Base-by-base conservation (phyloP, 169 alveolate species). In the Plasmodium adleri region DNA sequence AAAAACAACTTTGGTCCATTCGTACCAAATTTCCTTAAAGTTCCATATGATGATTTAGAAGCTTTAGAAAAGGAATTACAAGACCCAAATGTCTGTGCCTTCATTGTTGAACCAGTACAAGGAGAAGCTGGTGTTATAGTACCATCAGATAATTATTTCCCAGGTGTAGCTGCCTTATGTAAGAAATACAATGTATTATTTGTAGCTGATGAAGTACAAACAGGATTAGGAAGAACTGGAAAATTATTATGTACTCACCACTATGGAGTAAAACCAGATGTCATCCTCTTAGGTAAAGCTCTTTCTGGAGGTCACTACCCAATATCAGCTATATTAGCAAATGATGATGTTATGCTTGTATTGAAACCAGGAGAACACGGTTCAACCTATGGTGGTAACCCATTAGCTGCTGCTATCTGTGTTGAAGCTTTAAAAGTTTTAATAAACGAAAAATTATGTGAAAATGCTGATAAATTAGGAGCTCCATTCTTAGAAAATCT, bases 71-170 rank as follows among this genome's bases (percentile, higher is more conserved):
- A 52, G 6, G 70, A 75, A 64, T 75, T 96, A 49, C 56, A 88
- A 60, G 95, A 95, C 75, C 97, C 97, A 2, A 91, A 94, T 73
- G 93, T 95, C 15, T 96, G 97, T 24, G 99, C 98, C 9, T 93
- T 95, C 68, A 75, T 96, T 91, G 95, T 96, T 43, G 99, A 98
- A 92, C 98, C 99, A 0, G 96, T 98, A 56, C 96, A 98, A 92
- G 99, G 99, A 17, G 99, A 98, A 91, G 98, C 96, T 8, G 99
- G 99, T 15, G 98, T 98, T 15, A 93, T 95, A 24, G 93, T 97
- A n/a, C 99, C 99, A 2, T 85, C 89, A n/a, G 93, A 92, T 47
- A 95, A 95, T 20, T 98, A 96, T 72, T 63, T 97, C 49, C 86
- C 76, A 72, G 78, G 93, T n/a, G 98, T 96, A 0, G 92, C 91